Percentiles rank a stretch among this genome's conserved stretches.
These are phyloP conservation scores for Gossypium herbaceum DNA, from an alignment of 345 rosid genomes.

Conservation along the genomic window DNA sequence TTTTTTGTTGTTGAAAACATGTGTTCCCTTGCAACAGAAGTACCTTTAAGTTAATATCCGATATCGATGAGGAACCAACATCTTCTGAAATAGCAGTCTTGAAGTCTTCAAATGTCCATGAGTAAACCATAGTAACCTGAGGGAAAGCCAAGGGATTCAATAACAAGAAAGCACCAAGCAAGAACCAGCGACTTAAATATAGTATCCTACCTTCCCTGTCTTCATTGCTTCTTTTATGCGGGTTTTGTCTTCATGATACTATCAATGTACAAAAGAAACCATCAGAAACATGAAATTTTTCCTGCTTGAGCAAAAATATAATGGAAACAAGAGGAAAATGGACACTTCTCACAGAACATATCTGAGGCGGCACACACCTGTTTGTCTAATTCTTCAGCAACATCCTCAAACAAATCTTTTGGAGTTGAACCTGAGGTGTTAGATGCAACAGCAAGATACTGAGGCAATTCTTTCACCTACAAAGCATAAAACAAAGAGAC, in stretches of 20 bases:
- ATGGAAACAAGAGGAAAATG: background rate
- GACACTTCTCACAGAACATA: background rate
- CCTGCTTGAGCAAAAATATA: background rate
- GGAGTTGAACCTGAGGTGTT: constrained; percentile 89
- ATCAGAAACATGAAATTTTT: background rate
- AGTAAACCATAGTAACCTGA: constrained; percentile 52
- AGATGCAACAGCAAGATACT: constrained; percentile 84
- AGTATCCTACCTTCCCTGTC: constrained; percentile 52
- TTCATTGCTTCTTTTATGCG: constrained; percentile 78
- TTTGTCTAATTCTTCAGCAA: constrained; percentile 71
- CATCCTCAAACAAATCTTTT: constrained; percentile 92
- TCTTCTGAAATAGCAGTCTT: constrained; percentile 55
- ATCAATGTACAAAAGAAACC: constrained; percentile 22
- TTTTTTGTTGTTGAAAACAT: background rate
- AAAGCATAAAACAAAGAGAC: constrained; percentile 13
- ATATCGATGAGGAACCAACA: constrained; percentile 44
- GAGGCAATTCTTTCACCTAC: constrained; percentile 78
- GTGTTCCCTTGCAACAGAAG: background rate
- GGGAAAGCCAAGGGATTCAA: constrained; percentile 13
- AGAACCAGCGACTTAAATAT: background rate
- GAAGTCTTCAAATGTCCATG: constrained; percentile 79
- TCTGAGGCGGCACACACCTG: constrained; percentile 41
- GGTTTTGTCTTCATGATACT: constrained; percentile 87
- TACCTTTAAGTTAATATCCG: constrained; percentile 82
- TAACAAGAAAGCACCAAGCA: background rate